Conservation (phyloP, 306 rosid genomes). For the Rosa multiflora region DNA sequence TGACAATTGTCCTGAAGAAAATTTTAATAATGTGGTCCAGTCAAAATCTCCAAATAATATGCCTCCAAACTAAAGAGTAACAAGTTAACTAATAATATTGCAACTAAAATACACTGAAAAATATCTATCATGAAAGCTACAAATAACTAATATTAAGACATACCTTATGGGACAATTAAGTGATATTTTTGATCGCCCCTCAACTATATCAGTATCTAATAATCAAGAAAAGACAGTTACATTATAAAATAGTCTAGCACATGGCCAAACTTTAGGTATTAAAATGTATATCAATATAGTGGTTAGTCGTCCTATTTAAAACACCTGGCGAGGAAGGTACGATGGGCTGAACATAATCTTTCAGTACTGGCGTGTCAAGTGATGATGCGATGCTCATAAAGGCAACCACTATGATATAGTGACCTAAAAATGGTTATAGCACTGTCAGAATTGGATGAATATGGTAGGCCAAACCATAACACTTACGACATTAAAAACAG, state of each 20-base stretch:
- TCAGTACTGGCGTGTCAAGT: conserved; percentile 50
- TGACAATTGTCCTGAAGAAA: neutral
- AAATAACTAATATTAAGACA: conserved; percentile 31
- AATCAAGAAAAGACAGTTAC: conserved; percentile 1
- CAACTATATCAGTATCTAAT: conserved; percentile 75
- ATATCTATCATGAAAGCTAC: conserved; percentile 9
- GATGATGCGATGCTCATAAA: conserved; percentile 52
- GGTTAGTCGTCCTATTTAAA: neutral
- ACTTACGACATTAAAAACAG: conserved; percentile 17
- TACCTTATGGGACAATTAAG: conserved; percentile 99
- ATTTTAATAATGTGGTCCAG: neutral
- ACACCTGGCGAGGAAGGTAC: conserved; percentile 58
- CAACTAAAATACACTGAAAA: conserved; percentile 9
- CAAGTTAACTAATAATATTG: neutral
- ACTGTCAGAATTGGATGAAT: conserved; percentile 31
- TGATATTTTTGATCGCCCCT: conserved; percentile 87
- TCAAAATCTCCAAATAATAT: neutral
- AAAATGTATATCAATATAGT: neutral
- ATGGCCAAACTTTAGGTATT: neutral
- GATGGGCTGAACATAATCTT: conserved; percentile 60
- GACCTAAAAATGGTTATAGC: conserved; percentile 51
- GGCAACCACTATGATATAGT: conserved; percentile 69
- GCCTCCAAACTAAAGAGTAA: neutral
- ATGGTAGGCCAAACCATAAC: conserved; percentile 28
- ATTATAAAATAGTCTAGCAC: conserved; percentile 16